These are phyloP conservation scores for Otatea glauca DNA, from an alignment of 176 grass and related monocot species.

Conservation along the genomic window DNA sequence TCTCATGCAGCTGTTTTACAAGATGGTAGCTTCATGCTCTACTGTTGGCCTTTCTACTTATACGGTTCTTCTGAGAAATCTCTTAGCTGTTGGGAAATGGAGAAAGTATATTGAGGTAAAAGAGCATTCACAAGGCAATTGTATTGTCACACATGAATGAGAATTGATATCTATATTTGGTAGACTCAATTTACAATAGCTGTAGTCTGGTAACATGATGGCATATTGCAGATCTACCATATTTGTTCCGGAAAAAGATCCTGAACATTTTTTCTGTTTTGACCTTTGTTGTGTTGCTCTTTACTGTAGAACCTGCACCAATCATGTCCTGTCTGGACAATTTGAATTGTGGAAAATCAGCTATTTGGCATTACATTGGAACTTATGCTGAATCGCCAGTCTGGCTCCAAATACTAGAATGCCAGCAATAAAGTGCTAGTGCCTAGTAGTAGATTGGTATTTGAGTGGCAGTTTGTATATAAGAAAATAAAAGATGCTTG, in stretches of 20 bases:
- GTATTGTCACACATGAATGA: conserved; percentile 22
- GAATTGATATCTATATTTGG: conserved; percentile 1
- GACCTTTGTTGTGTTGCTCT: conserved; percentile 1
- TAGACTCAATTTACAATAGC: conserved; percentile 34
- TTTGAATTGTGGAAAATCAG: not conserved
- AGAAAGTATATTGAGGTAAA: conserved; percentile 88
- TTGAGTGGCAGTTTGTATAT: conserved; percentile 19
- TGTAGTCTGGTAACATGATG: conserved; percentile 1
- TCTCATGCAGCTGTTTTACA: conserved; percentile 74
- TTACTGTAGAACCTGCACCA: conserved; percentile 25
- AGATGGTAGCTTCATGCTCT: conserved; percentile 61
- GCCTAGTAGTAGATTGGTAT: not conserved
- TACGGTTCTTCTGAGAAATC: conserved; percentile 73
- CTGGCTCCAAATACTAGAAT: conserved; percentile 13
- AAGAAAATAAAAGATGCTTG: not conserved
- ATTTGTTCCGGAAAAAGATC: not conserved
- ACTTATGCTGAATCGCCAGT: conserved; percentile 1
- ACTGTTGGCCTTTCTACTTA: conserved; percentile 71
- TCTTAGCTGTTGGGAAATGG: conserved; percentile 90
- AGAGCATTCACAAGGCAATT: conserved; percentile 24
- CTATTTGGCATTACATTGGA: not conserved
- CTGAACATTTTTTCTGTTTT: not conserved
- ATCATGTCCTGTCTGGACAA: conserved; percentile 6
- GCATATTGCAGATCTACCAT: not conserved
- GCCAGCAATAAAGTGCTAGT: conserved; percentile 24